These are phyloP conservation scores for Waitea zeae DNA, from an alignment of 1,284 basidiomycete genomes.

Conservation along the genomic window DNA sequence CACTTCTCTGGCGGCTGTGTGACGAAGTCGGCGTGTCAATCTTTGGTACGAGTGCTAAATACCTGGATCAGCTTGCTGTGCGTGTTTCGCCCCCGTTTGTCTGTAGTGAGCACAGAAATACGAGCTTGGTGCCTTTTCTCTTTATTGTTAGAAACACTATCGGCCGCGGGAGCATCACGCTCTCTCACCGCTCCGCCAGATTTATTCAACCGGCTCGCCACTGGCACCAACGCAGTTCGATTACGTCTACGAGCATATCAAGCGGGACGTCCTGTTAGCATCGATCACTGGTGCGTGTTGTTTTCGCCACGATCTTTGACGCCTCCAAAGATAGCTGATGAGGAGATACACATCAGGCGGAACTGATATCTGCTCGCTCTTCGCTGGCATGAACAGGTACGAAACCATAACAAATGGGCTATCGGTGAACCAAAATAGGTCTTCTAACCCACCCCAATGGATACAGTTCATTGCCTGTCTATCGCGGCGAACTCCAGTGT, in stretches of 20 bases:
- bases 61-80: slow-evolving; percentile 63
- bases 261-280: slow-evolving; percentile 48
- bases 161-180: slow-evolving; percentile 47
- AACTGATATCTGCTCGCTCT: slow-evolving; percentile 79
- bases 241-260: slow-evolving; percentile 62
- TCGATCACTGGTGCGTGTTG: slow-evolving; percentile 54
- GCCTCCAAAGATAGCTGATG: not conserved
- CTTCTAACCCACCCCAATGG: no score
- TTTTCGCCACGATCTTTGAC: slow-evolving; percentile 1
- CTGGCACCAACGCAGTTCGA: slow-evolving; percentile 62
- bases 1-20: slow-evolving; percentile 57
- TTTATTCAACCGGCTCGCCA: slow-evolving; percentile 77
- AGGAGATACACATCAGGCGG: slow-evolving; percentile 29
- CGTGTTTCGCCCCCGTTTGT: not conserved
- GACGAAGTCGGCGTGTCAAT: slow-evolving; percentile 63
- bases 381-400: slow-evolving; percentile 77
- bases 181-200: slow-evolving; percentile 46
- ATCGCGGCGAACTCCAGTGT: slow-evolving; percentile 75
- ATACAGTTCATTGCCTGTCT: slow-evolving; percentile 65
- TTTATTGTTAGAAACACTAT: slow-evolving; percentile 34
- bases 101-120: no score
- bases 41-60: slow-evolving; percentile 75
- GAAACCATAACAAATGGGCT: no score
- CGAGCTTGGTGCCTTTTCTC: slow-evolving; percentile 8
- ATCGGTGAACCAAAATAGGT: no score